phyloP scores from a whole-genome alignment of 106 monocot species.

The Posidonia australis region DNA sequence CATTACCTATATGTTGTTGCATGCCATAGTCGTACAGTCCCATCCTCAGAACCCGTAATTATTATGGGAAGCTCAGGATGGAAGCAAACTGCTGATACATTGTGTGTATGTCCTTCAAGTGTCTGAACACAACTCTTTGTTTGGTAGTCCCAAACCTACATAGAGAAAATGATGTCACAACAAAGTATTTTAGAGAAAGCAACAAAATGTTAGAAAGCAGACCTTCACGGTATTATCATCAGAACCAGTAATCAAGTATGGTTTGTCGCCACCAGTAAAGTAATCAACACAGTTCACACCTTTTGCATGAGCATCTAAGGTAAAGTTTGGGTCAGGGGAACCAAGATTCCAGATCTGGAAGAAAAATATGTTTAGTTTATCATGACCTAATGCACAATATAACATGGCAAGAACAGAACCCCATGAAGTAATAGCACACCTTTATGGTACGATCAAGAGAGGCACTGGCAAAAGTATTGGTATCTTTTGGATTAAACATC shows the following conservation, averaged over 20 bases:
- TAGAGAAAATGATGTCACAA: too few species aligned
- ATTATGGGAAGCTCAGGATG: conserved; percentile 99
- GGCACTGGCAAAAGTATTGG: conserved; percentile 93
- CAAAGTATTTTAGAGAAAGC: conserved; percentile 1
- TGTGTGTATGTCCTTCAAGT: conserved; percentile 89
- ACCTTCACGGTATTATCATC: conserved; percentile 97
- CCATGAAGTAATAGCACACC: too few species aligned
- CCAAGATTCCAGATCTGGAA: conserved; percentile 93
- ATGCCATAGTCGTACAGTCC: conserved; percentile 97
- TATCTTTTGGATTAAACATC: conserved; percentile 87
- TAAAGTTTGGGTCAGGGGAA: conserved; percentile 91
- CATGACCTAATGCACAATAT: not conserved
- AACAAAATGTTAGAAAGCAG: conserved; percentile 2
- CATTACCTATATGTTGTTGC: conserved; percentile 81
- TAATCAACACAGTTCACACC: conserved; percentile 96
- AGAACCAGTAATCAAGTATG: conserved; percentile 90
- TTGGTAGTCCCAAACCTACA: conserved; percentile 95
- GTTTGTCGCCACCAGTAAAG: conserved; percentile 87
- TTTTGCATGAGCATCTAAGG: conserved; percentile 78
- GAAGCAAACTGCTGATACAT: conserved; percentile 91
- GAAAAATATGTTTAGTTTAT: not conserved
- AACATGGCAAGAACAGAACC: too few species aligned
- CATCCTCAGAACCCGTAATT: conserved; percentile 94
- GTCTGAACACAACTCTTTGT: conserved; percentile 90
- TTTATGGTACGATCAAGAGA: conserved; percentile 91